These are phyloP conservation scores for Neoascochyta sp. DNA, from an alignment of 2,329 filamentous ascomycete genomes.

Conservation along the genomic window DNA sequence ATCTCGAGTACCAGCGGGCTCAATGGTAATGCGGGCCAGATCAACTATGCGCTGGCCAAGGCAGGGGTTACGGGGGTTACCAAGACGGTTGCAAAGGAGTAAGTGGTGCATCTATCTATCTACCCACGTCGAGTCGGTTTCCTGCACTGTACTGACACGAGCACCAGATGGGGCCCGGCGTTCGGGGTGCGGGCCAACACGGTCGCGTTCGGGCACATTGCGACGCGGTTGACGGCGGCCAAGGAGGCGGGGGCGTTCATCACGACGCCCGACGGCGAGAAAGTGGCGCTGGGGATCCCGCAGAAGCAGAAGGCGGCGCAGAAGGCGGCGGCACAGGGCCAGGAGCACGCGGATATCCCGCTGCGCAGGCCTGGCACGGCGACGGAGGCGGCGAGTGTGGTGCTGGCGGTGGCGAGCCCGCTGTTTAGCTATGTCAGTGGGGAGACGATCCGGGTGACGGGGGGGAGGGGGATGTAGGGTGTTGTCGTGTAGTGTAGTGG, in stretches of 20 bases:
- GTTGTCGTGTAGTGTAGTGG: slow-evolving; percentile 3
- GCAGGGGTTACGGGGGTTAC: slow-evolving; percentile 78
- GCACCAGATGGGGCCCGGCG: slow-evolving; percentile 64
- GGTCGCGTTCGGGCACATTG: slow-evolving; percentile 77
- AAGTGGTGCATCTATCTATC: slow-evolving; percentile 7
- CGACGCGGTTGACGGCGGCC: slow-evolving; percentile 73
- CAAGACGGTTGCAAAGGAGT: slow-evolving; percentile 83
- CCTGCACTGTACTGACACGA: slow-evolving; percentile 5
- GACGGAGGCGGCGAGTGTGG: slow-evolving; percentile 72
- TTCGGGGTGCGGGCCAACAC: slow-evolving; percentile 83
- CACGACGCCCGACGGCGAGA: slow-evolving; percentile 65
- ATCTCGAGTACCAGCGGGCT: slow-evolving; percentile 78
- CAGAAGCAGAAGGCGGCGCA: slow-evolving; percentile 42
- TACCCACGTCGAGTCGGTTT: slow-evolving; percentile 1
- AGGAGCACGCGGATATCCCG: slow-evolving; percentile 65
- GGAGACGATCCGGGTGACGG: slow-evolving; percentile 83
- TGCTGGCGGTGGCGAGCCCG: slow-evolving; percentile 76
- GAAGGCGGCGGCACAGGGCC: slow-evolving; percentile 24
- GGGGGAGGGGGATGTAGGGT: slow-evolving; percentile 61
- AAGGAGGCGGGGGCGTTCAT: slow-evolving; percentile 83
- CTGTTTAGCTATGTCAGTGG: slow-evolving; percentile 81
- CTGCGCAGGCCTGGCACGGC: slow-evolving; percentile 72
- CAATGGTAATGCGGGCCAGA: slow-evolving; percentile 85
- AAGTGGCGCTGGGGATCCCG: slow-evolving; percentile 43
- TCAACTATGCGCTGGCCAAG: slow-evolving; percentile 84